These are phyloP conservation scores for Gastrolobium bilobum DNA, from an alignment of 306 rosid genomes.

Conservation along the genomic window DNA sequence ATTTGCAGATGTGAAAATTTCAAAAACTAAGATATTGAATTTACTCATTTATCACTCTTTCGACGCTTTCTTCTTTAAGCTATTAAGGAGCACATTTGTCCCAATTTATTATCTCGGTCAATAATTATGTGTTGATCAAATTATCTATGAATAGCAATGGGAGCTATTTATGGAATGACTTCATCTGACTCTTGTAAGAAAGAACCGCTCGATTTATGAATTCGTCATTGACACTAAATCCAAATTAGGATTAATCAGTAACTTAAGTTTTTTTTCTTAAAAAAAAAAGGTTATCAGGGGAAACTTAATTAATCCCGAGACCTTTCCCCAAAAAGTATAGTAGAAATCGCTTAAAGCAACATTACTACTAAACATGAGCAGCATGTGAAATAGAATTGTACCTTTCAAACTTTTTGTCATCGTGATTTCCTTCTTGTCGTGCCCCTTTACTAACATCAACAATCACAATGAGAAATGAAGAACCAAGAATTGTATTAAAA, in stretches of 20 bases:
- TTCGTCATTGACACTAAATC: neutral
- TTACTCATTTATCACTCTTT: neutral
- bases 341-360: neutral
- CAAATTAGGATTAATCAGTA: neutral
- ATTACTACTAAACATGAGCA: neutral
- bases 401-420: neutral
- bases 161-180: neutral
- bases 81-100: neutral
- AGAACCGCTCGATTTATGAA: neutral
- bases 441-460: neutral
- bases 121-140: neutral
- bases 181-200: neutral
- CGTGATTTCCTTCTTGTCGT: neutral
- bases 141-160: neutral
- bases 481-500: neutral
- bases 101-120: neutral
- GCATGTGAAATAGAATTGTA: neutral
- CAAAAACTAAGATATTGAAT: neutral
- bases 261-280: no score
- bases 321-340: neutral
- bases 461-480: neutral
- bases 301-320: neutral
- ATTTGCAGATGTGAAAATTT: neutral
- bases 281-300: no score
- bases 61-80: no score